Percentiles rank a stretch among this genome's conserved stretches.
Conservation (phyloP, 2,329 filamentous ascomycete genomes). For the Talaromyces islandicus region DNA sequence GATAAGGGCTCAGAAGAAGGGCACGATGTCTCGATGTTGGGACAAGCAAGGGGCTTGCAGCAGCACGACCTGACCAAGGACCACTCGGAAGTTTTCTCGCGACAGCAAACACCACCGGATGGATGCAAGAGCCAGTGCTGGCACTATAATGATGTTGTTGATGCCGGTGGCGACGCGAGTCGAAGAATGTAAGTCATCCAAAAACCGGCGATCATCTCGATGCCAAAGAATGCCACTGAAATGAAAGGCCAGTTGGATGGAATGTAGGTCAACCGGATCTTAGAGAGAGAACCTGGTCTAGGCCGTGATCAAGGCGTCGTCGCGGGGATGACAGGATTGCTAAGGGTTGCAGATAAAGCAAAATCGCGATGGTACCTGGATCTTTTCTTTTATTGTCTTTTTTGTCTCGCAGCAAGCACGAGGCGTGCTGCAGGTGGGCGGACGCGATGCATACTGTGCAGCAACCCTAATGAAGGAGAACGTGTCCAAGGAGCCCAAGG, state of each 20-base stretch:
- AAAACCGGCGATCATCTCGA: slow-evolving; percentile 16
- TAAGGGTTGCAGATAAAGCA: slow-evolving; percentile 17
- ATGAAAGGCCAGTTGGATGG: slow-evolving; percentile 20
- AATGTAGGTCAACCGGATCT: slow-evolving; percentile 25
- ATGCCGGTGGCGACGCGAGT: slow-evolving; percentile 24
- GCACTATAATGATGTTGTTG: slow-evolving; percentile 19
- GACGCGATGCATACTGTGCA: slow-evolving; percentile 10
- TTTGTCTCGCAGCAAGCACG: slow-evolving; percentile 20
- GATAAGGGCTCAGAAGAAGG: slow-evolving; percentile 33
- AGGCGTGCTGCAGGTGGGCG: slow-evolving; percentile 17
- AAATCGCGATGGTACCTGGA: slow-evolving; percentile 3
- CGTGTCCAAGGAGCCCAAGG: slow-evolving; percentile 23
- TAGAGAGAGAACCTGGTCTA: slow-evolving; percentile 13
- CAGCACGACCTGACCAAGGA: slow-evolving; percentile 31
- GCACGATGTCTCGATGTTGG: slow-evolving; percentile 22
- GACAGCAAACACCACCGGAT: slow-evolving; percentile 14
- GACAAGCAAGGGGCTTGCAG: slow-evolving; percentile 31
- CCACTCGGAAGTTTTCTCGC: slow-evolving; percentile 29
- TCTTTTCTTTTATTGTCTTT: not conserved
- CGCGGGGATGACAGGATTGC: slow-evolving; percentile 8
- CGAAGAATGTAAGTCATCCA: slow-evolving; percentile 28
- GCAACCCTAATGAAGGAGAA: slow-evolving; percentile 21
- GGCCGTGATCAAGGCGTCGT: slow-evolving; percentile 19
- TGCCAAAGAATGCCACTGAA: slow-evolving; percentile 26
- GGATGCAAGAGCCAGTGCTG: slow-evolving; percentile 5